These are phyloP conservation scores for Physcia stellaris DNA, from an alignment of 495 filamentous ascomycete species.

Conservation along the genomic window DNA sequence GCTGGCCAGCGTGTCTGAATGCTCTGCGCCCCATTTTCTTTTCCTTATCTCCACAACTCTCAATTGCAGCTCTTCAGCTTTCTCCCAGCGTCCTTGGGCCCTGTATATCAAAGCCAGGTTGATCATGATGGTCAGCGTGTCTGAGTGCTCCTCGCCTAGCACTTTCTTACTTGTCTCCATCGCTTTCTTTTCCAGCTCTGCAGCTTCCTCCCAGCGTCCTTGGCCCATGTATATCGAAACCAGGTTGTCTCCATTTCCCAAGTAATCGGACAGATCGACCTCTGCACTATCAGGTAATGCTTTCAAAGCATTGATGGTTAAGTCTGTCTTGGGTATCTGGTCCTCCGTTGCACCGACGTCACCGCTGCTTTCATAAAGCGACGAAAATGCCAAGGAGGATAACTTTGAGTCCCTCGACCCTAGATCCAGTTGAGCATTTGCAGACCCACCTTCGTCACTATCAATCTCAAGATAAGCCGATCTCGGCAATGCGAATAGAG, in stretches of 20 bases:
- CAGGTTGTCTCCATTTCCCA: slow-evolving; percentile 19
- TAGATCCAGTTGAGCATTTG: background rate
- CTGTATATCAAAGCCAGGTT: slow-evolving; percentile 21
- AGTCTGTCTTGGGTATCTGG: no score
- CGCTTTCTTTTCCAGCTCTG: slow-evolving; percentile 14
- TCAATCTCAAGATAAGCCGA: no score
- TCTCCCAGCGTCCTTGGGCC: slow-evolving; percentile 17
- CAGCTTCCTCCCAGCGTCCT: slow-evolving; percentile 19
- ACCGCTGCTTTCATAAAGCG: no score
- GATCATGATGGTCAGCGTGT: slow-evolving; percentile 18
- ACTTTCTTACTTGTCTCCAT: slow-evolving; percentile 1
- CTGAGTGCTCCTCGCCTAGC: slow-evolving; percentile 13
- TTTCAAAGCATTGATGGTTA: no score
- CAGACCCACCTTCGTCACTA: background rate
- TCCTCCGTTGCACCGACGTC: no score
- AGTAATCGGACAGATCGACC: no score
- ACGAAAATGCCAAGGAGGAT: no score
- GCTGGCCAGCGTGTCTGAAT: slow-evolving; percentile 17
- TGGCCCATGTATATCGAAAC: slow-evolving; percentile 17
- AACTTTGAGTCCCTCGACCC: background rate
- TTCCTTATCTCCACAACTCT: slow-evolving; percentile 13
- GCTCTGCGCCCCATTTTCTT: background rate
- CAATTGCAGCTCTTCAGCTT: slow-evolving; percentile 20
- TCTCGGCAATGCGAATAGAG: no score
- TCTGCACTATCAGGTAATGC: no score